Evolutionary conservation across 1,284 basidiomycete species (phyloP).

Genomic region (Fistulinella staudtii): DNA sequence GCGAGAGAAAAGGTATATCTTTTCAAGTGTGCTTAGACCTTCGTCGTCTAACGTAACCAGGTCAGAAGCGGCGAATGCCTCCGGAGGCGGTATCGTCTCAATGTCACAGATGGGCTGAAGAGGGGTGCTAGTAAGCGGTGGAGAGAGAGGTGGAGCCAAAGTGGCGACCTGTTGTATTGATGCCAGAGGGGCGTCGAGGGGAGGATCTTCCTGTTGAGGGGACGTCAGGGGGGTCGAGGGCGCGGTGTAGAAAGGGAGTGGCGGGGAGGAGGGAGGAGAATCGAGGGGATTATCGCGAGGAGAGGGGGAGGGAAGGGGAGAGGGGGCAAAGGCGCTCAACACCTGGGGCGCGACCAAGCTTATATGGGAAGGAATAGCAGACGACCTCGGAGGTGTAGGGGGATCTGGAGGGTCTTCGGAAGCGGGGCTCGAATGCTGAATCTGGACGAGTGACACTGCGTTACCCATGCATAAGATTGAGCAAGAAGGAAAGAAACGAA

Average conservation of each 20-base stretch:
- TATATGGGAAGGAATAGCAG: slow-evolving; percentile 27
- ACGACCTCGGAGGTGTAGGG: slow-evolving; percentile 14
- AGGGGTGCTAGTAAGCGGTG: slow-evolving; percentile 19
- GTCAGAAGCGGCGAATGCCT: slow-evolving; percentile 33
- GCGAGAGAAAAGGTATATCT: slow-evolving; percentile 90
- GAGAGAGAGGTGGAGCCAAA: slow-evolving; percentile 19
- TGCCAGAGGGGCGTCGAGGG: slow-evolving; percentile 13
- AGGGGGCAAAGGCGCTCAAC: slow-evolving; percentile 23
- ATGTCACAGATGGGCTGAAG: slow-evolving; percentile 21
- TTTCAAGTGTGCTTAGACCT: slow-evolving; percentile 80
- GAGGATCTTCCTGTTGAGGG: slow-evolving; percentile 31
- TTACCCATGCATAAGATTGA: slow-evolving; percentile 27
- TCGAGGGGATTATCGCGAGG: slow-evolving; percentile 29
- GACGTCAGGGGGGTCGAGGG: slow-evolving; percentile 35
- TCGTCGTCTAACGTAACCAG: slow-evolving; percentile 63
- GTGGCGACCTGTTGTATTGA: slow-evolving; percentile 23
- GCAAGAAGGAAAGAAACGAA: slow-evolving; percentile 4
- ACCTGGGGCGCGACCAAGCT: slow-evolving; percentile 24
- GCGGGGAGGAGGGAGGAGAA: slow-evolving; percentile 31
- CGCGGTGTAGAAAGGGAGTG: slow-evolving; percentile 35
- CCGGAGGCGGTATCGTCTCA: slow-evolving; percentile 30
- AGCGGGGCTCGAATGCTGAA: slow-evolving; percentile 24
- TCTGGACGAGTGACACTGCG: slow-evolving; percentile 34
- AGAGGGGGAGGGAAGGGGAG: slow-evolving; percentile 25
- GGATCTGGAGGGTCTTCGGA: slow-evolving; percentile 14